phyloP scores from a whole-genome alignment of 176 grass and related monocot species.

The Triticum urartu region DNA sequence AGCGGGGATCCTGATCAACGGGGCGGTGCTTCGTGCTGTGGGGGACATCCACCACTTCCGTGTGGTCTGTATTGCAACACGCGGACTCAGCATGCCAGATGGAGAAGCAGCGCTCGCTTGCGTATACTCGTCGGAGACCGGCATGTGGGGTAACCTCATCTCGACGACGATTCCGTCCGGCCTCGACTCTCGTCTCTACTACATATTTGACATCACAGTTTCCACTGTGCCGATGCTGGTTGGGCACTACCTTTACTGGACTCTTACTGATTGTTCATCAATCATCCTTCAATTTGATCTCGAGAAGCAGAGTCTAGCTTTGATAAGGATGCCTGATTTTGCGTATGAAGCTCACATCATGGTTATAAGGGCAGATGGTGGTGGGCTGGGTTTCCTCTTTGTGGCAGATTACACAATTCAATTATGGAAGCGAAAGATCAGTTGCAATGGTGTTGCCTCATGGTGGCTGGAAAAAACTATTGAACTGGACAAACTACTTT shows the following conservation, averaged over 20 bases:
- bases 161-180: not conserved
- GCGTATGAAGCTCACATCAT: not conserved
- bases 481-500: not conserved
- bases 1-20: fast-evolving
- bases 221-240: not conserved
- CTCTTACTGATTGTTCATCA: not conserved
- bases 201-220: too few relatives aligned
- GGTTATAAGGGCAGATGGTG: not conserved
- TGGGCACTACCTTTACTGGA: not conserved
- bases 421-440: not conserved
- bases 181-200: too few relatives aligned
- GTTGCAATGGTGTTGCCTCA: not conserved
- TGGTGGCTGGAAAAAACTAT: not conserved
- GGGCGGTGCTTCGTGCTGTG: not conserved
- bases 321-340: not conserved
- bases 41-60: not conserved
- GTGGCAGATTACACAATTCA: not conserved
- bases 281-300: not conserved
- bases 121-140: not conserved
- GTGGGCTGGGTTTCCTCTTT: not conserved
- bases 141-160: not conserved
- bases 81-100: too few relatives aligned
- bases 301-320: not conserved
- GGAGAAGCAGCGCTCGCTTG: not conserved
- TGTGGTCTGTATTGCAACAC: not conserved